These are phyloP conservation scores for Heterobasidion occidentale DNA, from an alignment of 1,284 basidiomycete species.

Conservation along the genomic window DNA sequence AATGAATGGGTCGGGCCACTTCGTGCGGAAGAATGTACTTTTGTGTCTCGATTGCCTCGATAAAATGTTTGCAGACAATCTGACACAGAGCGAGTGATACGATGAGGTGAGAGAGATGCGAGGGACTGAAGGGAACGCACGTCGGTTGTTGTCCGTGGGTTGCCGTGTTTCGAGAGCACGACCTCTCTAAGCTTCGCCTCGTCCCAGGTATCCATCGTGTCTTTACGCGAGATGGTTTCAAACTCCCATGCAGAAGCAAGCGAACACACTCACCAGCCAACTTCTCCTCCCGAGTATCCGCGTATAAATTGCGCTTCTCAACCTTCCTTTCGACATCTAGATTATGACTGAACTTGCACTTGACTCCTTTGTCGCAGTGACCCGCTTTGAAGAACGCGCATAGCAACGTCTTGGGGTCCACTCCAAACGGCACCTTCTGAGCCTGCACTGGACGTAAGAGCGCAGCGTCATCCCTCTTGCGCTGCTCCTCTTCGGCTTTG, in stretches of 20 bases:
- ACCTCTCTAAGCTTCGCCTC: conserved; percentile 88
- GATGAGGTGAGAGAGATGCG: background rate
- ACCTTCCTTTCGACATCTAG: conserved; percentile 83
- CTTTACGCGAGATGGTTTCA: conserved; percentile 28
- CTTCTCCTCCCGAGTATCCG: conserved; percentile 81
- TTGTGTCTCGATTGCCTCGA: conserved; percentile 92
- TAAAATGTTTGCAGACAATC: conserved; percentile 98
- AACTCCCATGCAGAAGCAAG: background rate
- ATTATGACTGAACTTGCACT: conserved; percentile 97
- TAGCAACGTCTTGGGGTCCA: conserved; percentile 88
- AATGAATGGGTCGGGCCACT: conserved; percentile 13
- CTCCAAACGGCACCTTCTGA: conserved; percentile 92
- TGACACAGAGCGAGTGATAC: conserved; percentile 20
- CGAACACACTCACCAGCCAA: conserved; percentile 44
- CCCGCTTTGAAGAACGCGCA: conserved; percentile 90
- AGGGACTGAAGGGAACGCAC: conserved; percentile 34
- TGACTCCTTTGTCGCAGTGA: conserved; percentile 81
- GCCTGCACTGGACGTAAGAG: conserved; percentile 72
- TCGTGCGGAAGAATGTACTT: conserved; percentile 45
- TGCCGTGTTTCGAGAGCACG: conserved; percentile 83
- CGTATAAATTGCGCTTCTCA: conserved; percentile 96
- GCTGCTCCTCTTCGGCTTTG: conserved; percentile 77
- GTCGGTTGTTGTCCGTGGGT: conserved; percentile 89
- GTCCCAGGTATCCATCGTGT: conserved; percentile 99
- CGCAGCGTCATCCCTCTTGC: conserved; percentile 81